Percentiles rank a stretch among this genome's conserved stretches.
phyloP scores from a whole-genome alignment of 2,329 filamentous ascomycete genomes.

The Saccharata proteae region DNA sequence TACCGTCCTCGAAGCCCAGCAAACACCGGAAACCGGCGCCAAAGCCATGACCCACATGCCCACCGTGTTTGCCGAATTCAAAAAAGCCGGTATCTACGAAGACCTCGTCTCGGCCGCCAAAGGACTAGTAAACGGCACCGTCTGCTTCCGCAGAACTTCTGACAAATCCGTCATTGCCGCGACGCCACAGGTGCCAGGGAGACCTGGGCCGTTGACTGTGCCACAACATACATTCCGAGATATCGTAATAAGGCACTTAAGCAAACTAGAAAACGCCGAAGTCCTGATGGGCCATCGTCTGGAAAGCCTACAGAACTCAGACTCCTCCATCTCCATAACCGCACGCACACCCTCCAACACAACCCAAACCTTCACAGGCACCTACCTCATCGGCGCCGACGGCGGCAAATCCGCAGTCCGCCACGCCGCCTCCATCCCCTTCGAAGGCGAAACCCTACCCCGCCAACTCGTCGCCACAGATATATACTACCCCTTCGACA shows the following conservation, averaged over 20 bases:
- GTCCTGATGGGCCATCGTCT: conserved; percentile 15
- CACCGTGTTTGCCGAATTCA: conserved; percentile 27
- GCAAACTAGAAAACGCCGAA: conserved; percentile 9
- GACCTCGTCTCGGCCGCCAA: conserved; percentile 17
- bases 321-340: no score
- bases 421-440: conserved; percentile 12
- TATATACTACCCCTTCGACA: conserved; percentile 23
- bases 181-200: conserved; percentile 14
- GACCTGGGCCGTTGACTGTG: conserved; percentile 17
- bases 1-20: conserved; percentile 15
- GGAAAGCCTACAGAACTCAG: conserved; percentile 9
- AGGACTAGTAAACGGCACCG: conserved; percentile 14
- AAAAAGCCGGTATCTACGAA: conserved; percentile 23
- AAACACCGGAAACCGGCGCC: conserved; percentile 15
- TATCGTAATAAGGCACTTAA: conserved; percentile 15
- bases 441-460: conserved; percentile 24
- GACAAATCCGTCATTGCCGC: conserved; percentile 14
- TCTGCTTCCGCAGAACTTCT: conserved; percentile 18
- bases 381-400: conserved; percentile 20
- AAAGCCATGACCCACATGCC: conserved; percentile 33
- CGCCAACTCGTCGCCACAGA: conserved; percentile 28
- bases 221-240: conserved; percentile 22
- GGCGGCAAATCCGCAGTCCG: conserved; percentile 14
- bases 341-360: conserved; percentile 4
- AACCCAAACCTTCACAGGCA: conserved; percentile 13